Evolutionary conservation across 169 alveolate species (phyloP).

Genomic region (Cytauxzoon felis): DNA sequence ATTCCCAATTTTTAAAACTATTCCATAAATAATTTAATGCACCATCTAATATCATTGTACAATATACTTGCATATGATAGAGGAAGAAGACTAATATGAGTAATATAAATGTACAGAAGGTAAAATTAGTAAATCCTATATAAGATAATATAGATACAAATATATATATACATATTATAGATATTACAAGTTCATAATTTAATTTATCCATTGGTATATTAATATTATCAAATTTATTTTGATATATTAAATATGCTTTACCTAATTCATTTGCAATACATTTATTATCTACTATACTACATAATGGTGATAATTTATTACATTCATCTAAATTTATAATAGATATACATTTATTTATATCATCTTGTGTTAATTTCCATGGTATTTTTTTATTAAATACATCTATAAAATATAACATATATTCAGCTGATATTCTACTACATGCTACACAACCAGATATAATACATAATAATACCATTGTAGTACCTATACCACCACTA

Average conservation of each 20-base stretch:
- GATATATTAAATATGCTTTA: conserved; percentile 35
- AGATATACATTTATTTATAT: conserved; percentile 41
- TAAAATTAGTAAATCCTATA: conserved; percentile 65
- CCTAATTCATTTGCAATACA: conserved; percentile 41
- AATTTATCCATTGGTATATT: neutral
- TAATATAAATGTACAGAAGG: conserved; percentile 64
- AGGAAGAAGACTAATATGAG: conserved; percentile 60
- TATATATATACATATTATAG: conserved; percentile 32
- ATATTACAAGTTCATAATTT: conserved; percentile 26
- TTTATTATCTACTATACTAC: conserved; percentile 43
- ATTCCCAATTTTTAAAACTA: conserved; percentile 44
- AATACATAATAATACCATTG: conserved; percentile 65
- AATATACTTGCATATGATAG: conserved; percentile 61
- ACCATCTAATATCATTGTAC: conserved; percentile 49
- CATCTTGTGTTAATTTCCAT: conserved; percentile 62
- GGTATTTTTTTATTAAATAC: conserved; percentile 56
- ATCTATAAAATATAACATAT: conserved; percentile 59
- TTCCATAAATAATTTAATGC: conserved; percentile 28
- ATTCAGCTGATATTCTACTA: conserved; percentile 61
- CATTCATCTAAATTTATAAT: conserved; percentile 28
- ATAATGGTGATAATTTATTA: conserved; percentile 47
- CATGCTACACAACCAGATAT: conserved; percentile 60
- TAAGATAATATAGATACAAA: conserved; percentile 54
- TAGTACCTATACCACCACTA: conserved; percentile 68
- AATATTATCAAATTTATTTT: conserved; percentile 14